A percentile compares a stretch with the other conserved stretches of the same genome.
Conservation (phyloP, 306 rosid species). For the Cucurbita maxima region DNA sequence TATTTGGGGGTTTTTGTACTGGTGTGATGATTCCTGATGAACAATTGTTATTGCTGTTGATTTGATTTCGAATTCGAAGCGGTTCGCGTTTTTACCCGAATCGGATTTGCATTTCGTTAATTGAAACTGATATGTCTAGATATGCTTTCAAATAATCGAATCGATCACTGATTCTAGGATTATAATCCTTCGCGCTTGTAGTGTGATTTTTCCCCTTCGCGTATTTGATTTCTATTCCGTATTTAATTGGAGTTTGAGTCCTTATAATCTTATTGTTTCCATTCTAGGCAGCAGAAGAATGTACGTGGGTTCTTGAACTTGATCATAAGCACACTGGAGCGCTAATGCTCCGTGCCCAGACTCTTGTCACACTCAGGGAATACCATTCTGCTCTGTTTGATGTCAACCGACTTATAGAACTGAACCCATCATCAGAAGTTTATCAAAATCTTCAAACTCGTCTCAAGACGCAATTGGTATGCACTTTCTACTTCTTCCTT, state of each 20-base stretch:
- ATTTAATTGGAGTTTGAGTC: not conserved
- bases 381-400: constrained; percentile 88
- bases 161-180: not conserved
- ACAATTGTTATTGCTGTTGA: not conserved
- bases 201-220: no score
- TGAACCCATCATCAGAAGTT: constrained; percentile 84
- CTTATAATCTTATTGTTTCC: constrained; percentile 1
- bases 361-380: constrained; percentile 70
- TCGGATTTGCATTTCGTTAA: not conserved
- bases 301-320: constrained; percentile 83
- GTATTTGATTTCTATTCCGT: no score
- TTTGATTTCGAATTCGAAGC: not conserved
- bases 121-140: not conserved
- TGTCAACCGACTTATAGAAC: constrained; percentile 67
- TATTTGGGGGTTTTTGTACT: not conserved
- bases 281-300: constrained; percentile 79
- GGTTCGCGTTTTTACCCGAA: not conserved
- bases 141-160: not conserved
- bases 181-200: no score
- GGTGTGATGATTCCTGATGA: not conserved
- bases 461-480: constrained; percentile 79
- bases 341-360: constrained; percentile 73
- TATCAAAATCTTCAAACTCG: constrained; percentile 87
- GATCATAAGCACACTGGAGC: constrained; percentile 76
- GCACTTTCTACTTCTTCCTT: constrained; percentile 8